Evolutionary conservation across 1,284 basidiomycete genomes (phyloP).

Genomic region (Malassezia vespertilionis): DNA sequence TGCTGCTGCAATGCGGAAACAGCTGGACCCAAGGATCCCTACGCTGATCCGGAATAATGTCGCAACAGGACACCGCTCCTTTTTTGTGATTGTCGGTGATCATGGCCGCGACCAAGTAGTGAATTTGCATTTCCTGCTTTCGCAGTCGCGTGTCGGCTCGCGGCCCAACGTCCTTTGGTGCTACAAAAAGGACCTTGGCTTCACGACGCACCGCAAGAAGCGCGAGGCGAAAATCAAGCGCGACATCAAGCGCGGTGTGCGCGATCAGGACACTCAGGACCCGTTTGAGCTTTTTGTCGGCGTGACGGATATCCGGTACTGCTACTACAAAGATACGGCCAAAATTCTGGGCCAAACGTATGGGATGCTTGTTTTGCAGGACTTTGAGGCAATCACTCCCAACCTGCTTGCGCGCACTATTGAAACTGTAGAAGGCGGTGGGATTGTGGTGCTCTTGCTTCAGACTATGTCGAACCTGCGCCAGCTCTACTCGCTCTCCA

Average conservation of each 20-base stretch:
- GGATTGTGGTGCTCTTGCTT: conserved; percentile 76
- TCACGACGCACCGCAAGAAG: conserved; percentile 80
- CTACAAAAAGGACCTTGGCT: conserved; percentile 44
- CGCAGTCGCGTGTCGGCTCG: conserved; percentile 33
- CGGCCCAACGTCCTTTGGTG: conserved; percentile 42
- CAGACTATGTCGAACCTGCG: conserved; percentile 90
- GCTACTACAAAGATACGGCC: conserved; percentile 47
- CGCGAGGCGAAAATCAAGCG: conserved; percentile 46
- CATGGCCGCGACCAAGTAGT: conserved; percentile 89
- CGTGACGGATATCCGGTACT: conserved; percentile 95
- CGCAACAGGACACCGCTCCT: conserved; percentile 67
- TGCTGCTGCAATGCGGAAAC: conserved; percentile 34
- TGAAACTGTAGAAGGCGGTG: conserved; percentile 96
- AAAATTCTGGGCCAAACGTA: conserved; percentile 77
- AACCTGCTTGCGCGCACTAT: conserved; percentile 93
- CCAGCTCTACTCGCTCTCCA: conserved; percentile 89
- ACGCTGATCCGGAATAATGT: conserved; percentile 88
- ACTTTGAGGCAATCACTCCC: conserved; percentile 96
- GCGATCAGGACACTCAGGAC: conserved; percentile 81
- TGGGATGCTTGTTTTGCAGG: conserved; percentile 93
- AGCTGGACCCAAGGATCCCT: conserved; percentile 72
- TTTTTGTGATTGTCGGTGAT: conserved; percentile 94
- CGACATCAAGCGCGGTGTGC: conserved; percentile 62
- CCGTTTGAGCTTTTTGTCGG: conserved; percentile 97
- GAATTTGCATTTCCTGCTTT: conserved; percentile 75